phyloP scores from a whole-genome alignment of 148 eudicot species.

The Dianthus caryophyllus region DNA sequence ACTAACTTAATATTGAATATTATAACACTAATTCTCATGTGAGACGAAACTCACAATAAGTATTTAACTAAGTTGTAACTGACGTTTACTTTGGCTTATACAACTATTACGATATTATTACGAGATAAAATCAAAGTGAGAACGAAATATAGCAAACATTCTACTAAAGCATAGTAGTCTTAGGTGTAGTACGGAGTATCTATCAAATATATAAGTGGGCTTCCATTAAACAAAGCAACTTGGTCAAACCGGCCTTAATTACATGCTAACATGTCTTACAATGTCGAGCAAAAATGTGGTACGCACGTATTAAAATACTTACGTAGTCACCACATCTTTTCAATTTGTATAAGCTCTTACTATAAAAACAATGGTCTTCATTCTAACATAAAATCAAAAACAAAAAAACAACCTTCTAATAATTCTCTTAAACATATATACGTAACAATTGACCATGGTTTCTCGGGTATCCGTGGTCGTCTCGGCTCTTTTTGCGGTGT shows the following conservation, averaged over 20 bases:
- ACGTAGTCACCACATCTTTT: neutral
- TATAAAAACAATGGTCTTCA: neutral
- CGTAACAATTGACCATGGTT: conserved; percentile 10
- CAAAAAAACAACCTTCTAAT: neutral
- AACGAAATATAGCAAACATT: too few relatives aligned
- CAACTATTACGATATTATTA: too few relatives aligned
- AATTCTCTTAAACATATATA: neutral
- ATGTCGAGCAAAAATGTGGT: neutral
- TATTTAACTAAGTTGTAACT: too few relatives aligned
- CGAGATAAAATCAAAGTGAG: too few relatives aligned
- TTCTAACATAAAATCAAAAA: neutral
- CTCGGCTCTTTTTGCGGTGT: conserved; percentile 13
- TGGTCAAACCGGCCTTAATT: conserved; percentile 3
- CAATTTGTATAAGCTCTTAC: neutral
- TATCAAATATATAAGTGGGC: too few relatives aligned
- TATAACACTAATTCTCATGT: too few relatives aligned
- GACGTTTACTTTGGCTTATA: too few relatives aligned
- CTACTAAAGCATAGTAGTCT: too few relatives aligned
- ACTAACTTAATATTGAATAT: too few relatives aligned
- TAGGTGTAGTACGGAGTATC: too few relatives aligned
- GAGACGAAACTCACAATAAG: too few relatives aligned
- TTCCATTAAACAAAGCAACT: neutral
- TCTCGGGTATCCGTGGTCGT: neutral
- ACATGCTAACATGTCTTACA: neutral
- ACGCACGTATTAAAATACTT: neutral